A percentile compares a stretch with the other conserved stretches of the same genome.
Conservation (phyloP, 139 green algal species). For the Chlorella sp. region DNA sequence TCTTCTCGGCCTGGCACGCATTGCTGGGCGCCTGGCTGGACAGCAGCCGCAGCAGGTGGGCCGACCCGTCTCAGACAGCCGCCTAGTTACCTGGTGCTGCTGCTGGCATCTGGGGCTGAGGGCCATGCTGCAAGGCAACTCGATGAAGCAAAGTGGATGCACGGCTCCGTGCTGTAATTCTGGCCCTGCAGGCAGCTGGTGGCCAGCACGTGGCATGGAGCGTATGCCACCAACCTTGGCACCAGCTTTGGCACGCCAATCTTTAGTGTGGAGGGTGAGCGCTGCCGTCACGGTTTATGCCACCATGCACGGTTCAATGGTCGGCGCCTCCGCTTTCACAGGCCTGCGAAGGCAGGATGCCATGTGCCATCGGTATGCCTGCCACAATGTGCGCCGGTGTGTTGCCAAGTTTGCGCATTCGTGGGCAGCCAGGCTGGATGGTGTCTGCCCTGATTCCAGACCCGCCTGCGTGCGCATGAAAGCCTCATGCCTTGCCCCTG, state of each 20-base stretch:
- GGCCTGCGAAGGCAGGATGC: neutral
- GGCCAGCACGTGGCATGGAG: neutral
- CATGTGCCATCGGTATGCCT: neutral
- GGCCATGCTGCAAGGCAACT: neutral
- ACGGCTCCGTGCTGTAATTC: neutral
- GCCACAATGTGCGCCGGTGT: neutral
- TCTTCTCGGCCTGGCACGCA: constrained; percentile 19
- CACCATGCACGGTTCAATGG: too few relatives aligned
- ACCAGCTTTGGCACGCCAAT: neutral
- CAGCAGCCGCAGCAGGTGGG: neutral
- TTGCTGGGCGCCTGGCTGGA: neutral
- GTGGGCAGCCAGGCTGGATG: too few relatives aligned
- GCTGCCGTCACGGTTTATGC: neutral
- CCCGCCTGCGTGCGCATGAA: too few relatives aligned
- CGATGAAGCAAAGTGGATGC: neutral
- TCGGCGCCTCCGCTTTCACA: too few relatives aligned
- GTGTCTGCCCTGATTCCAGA: too few relatives aligned
- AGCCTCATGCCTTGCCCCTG: neutral
- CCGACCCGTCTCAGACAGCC: too few relatives aligned
- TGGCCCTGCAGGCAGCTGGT: neutral
- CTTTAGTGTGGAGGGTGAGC: neutral
- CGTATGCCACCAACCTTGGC: neutral
- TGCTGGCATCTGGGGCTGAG: neutral
- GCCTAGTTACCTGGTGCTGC: too few relatives aligned
- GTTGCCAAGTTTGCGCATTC: neutral